Conservation (phyloP, 768 basidiomycete species). For the Boletus rex-veris region DNA sequence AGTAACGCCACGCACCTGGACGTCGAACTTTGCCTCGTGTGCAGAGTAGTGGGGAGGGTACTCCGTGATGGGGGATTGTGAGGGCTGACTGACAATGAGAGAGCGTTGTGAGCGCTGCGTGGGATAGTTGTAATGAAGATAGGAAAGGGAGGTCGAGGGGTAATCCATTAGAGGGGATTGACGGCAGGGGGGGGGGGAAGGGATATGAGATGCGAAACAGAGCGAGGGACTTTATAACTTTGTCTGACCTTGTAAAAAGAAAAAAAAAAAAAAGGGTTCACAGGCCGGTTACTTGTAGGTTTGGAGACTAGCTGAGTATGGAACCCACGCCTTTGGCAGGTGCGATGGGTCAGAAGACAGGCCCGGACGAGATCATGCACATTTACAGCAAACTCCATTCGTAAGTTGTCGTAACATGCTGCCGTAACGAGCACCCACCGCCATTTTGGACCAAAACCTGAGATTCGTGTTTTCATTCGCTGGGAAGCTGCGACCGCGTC, state of each 20-base stretch:
- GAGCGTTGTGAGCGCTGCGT: neutral
- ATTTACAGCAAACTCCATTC: conserved; percentile 28
- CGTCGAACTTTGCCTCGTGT: conserved; percentile 24
- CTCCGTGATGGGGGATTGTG: conserved; percentile 4
- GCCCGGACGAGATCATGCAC: conserved; percentile 25
- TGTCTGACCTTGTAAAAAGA: conserved; percentile 15
- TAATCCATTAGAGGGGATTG: conserved; percentile 16
- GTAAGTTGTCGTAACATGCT: conserved; percentile 24
- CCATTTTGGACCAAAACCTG: conserved; percentile 26
- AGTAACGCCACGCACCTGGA: conserved; percentile 12
- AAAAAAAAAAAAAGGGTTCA: conserved; percentile 15
- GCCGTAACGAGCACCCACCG: conserved; percentile 30
- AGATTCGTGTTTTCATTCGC: conserved; percentile 21
- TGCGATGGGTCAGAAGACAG: conserved; percentile 27
- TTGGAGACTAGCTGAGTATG: conserved; percentile 23
- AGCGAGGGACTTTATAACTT: conserved; percentile 31
- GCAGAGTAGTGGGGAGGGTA: neutral
- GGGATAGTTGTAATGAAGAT: neutral
- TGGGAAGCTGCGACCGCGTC: too few species aligned
- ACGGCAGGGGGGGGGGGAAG: conserved; percentile 25
- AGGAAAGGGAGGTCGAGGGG: neutral
- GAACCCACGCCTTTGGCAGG: conserved; percentile 32
- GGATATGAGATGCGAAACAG: neutral
- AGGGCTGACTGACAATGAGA: neutral
- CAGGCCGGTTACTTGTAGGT: conserved; percentile 14